Percentiles rank a stretch among this genome's conserved stretches.
phyloP scores from a whole-genome alignment of 2,329 filamentous ascomycete species.

The Sporothrix humicola region DNA sequence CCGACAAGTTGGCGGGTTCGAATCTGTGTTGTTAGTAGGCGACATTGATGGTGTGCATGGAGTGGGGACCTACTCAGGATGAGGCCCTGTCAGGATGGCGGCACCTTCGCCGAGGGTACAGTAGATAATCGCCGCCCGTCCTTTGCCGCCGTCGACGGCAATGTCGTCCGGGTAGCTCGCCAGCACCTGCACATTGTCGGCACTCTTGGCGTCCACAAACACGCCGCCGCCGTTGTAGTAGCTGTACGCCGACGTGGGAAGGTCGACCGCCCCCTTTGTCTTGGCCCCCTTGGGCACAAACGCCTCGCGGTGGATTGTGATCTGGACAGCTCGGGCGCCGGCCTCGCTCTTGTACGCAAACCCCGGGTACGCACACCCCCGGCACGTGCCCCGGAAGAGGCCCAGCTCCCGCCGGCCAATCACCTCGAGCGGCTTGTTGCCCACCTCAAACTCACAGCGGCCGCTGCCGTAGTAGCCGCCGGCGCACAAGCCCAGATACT shows the following conservation, averaged over 20 bases:
- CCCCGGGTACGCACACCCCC: conserved; percentile 84
- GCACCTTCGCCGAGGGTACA: conserved; percentile 81
- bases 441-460: conserved; percentile 90
- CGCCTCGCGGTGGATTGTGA: conserved; percentile 67
- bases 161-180: conserved; percentile 78
- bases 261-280: conserved; percentile 38
- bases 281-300: conserved; percentile 50
- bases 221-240: conserved; percentile 97
- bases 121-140: conserved; percentile 79
- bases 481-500: conserved; percentile 90
- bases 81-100: conserved; percentile 81
- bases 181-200: conserved; percentile 74
- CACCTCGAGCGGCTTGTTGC: conserved; percentile 80
- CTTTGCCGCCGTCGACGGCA: conserved; percentile 74
- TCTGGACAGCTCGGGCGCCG: conserved; percentile 73
- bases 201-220: conserved; percentile 78
- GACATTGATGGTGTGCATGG: too few species aligned
- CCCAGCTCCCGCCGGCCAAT: conserved; percentile 81
- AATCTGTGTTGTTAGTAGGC: conserved; percentile 63
- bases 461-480: conserved; percentile 88
- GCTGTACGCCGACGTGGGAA: conserved; percentile 69
- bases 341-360: conserved; percentile 90
- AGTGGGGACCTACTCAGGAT: conserved; percentile 73
- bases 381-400: conserved; percentile 86
- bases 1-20: conserved; percentile 75